Conservation (phyloP, 176 grass and related monocot genomes). For the Calamus simplicifolius region DNA sequence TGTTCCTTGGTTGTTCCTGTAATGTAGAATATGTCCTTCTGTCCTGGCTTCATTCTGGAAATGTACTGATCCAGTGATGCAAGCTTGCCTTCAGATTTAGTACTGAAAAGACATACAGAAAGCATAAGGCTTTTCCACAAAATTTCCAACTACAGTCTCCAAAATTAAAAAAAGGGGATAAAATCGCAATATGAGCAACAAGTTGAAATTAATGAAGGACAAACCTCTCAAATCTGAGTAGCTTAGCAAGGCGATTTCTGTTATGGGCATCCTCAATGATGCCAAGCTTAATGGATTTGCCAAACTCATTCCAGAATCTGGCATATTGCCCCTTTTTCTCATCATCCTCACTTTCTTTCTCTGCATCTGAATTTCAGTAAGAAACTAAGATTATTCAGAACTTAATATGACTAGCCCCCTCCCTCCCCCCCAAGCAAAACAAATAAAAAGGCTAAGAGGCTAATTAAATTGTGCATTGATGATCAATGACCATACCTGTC, state of each 20-base stretch:
- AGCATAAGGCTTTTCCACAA: too few species aligned
- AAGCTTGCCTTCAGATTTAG: slow-evolving; percentile 96
- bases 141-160: too few species aligned
- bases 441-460: too few species aligned
- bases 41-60: slow-evolving; percentile 90
- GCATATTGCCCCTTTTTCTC: slow-evolving; percentile 89
- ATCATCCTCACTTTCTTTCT: slow-evolving; percentile 47
- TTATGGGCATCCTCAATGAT: slow-evolving; percentile 99
- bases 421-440: not conserved
- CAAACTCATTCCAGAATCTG: slow-evolving; percentile 99
- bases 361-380: slow-evolving; percentile 38
- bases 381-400: not conserved
- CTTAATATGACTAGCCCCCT: not conserved
- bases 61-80: slow-evolving; percentile 97
- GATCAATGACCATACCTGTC: slow-evolving; percentile 40
- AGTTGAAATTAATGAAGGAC: not conserved
- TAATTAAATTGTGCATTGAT: too few species aligned
- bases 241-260: slow-evolving; percentile 92
- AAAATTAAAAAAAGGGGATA: too few species aligned
- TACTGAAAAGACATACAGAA: slow-evolving; percentile 30
- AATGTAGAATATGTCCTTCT: slow-evolving; percentile 95
- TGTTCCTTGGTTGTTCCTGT: slow-evolving; percentile 94
- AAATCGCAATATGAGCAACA: too few species aligned
- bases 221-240: slow-evolving; percentile 92
- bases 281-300: slow-evolving; percentile 94